Evolutionary conservation across 2,329 filamentous ascomycete species (phyloP).

Genomic region (Microthyrium microscopicum): DNA sequence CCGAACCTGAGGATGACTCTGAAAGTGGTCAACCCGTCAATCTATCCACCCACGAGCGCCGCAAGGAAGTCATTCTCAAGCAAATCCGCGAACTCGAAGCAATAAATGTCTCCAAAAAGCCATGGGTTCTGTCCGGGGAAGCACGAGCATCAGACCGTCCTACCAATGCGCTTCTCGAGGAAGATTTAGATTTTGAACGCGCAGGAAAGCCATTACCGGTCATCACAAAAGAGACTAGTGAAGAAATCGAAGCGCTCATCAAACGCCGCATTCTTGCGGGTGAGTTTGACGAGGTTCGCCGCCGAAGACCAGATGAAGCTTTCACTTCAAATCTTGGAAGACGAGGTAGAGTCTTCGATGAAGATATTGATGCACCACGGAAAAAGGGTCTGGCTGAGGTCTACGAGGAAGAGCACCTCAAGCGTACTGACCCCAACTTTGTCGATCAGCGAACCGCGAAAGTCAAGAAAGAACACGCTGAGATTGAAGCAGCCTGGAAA

Average conservation of each 20-base stretch:
- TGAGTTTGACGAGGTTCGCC: conserved; percentile 83
- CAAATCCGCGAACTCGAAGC: conserved; percentile 87
- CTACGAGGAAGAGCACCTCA: conserved; percentile 85
- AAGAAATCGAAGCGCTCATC: conserved; percentile 84
- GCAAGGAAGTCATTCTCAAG: conserved; percentile 69
- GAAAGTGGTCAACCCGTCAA: conserved; percentile 39
- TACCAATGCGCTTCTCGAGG: conserved; percentile 78
- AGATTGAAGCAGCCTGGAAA: conserved; percentile 71
- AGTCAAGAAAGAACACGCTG: conserved; percentile 61
- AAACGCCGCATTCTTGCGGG: conserved; percentile 79
- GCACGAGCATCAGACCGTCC: conserved; percentile 68
- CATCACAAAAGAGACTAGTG: conserved; percentile 78
- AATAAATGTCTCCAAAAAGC: conserved; percentile 71
- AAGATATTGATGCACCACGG: conserved; percentile 76
- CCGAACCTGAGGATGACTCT: conserved; percentile 45
- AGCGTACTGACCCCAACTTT: conserved; percentile 61
- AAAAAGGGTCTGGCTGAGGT: conserved; percentile 76
- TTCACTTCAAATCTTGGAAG: conserved; percentile 43
- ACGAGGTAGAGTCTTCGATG: conserved; percentile 48
- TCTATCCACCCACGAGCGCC: conserved; percentile 67
- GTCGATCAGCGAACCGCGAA: conserved; percentile 72
- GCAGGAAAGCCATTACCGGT: conserved; percentile 88
- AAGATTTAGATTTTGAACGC: conserved; percentile 91
- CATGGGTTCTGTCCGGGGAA: conserved; percentile 84
- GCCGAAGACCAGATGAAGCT: conserved; percentile 60